Conservation (phyloP, 73 alveolate species). For the Chromera velia region DNA sequence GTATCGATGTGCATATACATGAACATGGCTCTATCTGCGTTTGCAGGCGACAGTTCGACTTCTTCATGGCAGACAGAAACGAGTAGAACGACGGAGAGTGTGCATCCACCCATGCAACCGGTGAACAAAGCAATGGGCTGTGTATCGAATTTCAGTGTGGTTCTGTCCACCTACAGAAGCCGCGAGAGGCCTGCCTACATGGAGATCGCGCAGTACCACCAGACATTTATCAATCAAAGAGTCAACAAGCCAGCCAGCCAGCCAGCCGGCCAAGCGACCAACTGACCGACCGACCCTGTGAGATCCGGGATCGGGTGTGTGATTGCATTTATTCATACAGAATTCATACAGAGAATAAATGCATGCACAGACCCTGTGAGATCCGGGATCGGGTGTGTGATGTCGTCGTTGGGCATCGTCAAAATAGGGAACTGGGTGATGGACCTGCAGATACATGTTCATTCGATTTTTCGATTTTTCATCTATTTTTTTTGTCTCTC, state of each 20-base stretch:
- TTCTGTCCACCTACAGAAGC: not conserved
- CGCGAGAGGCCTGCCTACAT: no score
- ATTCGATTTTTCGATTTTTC: no score
- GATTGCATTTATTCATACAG: no score
- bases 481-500: no score
- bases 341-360: no score
- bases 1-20: not conserved
- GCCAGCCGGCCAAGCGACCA: no score
- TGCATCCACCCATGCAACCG: not conserved
- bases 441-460: constrained; percentile 11
- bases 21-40: not conserved
- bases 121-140: not conserved
- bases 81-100: no score
- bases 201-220: no score
- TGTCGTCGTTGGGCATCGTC: constrained; percentile 99
- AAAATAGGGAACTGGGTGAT: constrained; percentile 76
- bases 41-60: not conserved
- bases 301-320: constrained; percentile 99
- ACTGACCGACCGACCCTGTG: constrained; percentile 99
- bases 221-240: no score
- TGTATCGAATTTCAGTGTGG: not conserved
- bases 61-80: no score
- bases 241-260: no score
- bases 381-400: constrained; percentile 99
- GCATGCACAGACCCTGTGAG: no score